phyloP scores from a whole-genome alignment of 208 protist genomes.

The Trypanosoma platydactyli region DNA sequence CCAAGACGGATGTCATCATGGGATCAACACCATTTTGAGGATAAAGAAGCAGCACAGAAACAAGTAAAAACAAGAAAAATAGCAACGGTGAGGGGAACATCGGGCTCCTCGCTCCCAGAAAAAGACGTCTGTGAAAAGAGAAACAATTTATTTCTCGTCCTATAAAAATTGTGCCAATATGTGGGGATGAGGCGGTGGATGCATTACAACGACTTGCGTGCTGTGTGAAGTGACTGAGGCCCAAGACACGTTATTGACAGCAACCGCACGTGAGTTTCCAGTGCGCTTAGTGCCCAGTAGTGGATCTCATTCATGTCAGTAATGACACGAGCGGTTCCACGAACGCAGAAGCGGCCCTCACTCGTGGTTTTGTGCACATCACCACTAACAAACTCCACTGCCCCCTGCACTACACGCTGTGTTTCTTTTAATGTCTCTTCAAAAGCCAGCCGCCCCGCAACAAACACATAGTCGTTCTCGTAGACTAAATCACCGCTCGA shows the following conservation, averaged over 20 bases:
- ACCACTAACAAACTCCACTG: conserved; percentile 17
- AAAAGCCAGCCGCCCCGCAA: conserved; percentile 45
- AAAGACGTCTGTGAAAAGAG: neutral
- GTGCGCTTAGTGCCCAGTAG: conserved; percentile 55
- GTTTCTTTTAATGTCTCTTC: conserved; percentile 34
- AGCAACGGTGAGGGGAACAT: neutral
- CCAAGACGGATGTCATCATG: too few relatives aligned
- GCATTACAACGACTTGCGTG: neutral
- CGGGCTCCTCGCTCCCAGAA: neutral
- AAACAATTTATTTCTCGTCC: neutral
- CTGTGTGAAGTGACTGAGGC: neutral
- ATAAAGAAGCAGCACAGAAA: neutral
- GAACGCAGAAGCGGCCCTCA: conserved; percentile 33
- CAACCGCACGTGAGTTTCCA: conserved; percentile 55
- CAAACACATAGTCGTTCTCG: conserved; percentile 63
- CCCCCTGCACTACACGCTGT: conserved; percentile 19
- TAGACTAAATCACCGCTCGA: conserved; percentile 13
- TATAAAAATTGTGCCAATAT: too few relatives aligned
- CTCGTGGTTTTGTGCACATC: neutral
- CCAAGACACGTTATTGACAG: neutral
- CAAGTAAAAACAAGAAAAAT: conserved; percentile 22
- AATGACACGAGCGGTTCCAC: conserved; percentile 38
- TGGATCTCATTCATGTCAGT: conserved; percentile 52
- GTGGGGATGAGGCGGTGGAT: neutral
- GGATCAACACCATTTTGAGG: too few relatives aligned